Evolutionary conservation across 768 basidiomycete species (phyloP).

Genomic region (Asterophora parasitica): DNA sequence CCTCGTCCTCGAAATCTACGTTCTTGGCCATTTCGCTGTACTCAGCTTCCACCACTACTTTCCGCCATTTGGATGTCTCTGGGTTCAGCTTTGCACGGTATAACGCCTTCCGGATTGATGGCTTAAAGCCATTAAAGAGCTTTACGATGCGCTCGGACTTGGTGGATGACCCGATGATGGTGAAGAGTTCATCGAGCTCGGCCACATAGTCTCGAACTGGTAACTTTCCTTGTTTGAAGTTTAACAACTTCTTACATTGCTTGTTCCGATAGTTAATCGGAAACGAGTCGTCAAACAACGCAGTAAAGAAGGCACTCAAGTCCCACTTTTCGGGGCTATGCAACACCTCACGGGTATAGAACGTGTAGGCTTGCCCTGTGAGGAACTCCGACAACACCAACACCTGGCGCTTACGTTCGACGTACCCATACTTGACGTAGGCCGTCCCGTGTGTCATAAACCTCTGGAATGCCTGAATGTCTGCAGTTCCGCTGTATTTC

Average conservation of each 20-base stretch:
- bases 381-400: neutral
- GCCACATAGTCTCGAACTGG: conserved; percentile 26
- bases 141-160: conserved; percentile 26
- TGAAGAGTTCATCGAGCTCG: conserved; percentile 25
- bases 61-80: conserved; percentile 20
- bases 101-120: conserved; percentile 24
- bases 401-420: neutral
- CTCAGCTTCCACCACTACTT: conserved; percentile 22
- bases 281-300: conserved; percentile 10
- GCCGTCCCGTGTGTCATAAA: conserved; percentile 17
- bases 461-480: conserved; percentile 7
- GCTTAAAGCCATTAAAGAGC: conserved; percentile 28
- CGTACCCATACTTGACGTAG: conserved; percentile 14
- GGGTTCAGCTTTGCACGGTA: conserved; percentile 24
- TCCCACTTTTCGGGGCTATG: neutral
- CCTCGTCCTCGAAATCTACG: neutral
- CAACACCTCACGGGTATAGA: conserved; percentile 3
- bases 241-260: conserved; percentile 21
- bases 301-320: conserved; percentile 2
- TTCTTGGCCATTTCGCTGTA: conserved; percentile 20
- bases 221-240: conserved; percentile 19
- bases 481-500: conserved; percentile 13
- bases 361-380: neutral
- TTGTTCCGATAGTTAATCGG: conserved; percentile 20
- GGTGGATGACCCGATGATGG: conserved; percentile 23